Base-by-base conservation (phyloP, 2,329 filamentous ascomycete species). In the Xylariaceae sp. region DNA sequence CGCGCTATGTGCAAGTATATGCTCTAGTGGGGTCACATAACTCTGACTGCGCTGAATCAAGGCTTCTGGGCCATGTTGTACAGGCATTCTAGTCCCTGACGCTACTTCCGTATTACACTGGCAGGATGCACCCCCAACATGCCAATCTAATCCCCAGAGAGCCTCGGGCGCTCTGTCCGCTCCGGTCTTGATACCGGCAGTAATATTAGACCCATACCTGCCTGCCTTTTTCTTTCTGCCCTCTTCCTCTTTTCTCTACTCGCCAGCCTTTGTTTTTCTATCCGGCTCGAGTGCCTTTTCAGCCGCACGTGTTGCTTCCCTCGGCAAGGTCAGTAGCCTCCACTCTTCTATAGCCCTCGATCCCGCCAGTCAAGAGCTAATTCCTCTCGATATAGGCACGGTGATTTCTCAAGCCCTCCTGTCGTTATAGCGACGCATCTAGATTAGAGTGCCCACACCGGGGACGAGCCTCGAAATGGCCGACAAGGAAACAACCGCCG, bases 321-420 rank as follows among this genome's bases (percentile, higher is more conserved):
- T 51, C 49, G 34, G 30, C 50, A 57, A 59, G 54, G 57, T 56
- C 39, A 57, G 57, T 56, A 40, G 19, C 32, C 16, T 36, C 36
- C 32, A 51, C 37, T 52, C 18, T 6, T 2, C 9, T 36, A 5
- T 43, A 29, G 9, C 13, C 3, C 10, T 15, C 32, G 10, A 5
- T 15, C 32, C 32, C 32, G 32, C 9, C 32, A 34, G 32, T 13
- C 29, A 2, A 21, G 26, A 34, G 41, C 51, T 54, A 47, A 55
- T 29, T 30, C 7, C 47, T 18, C 5, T 43, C 4, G 7, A 43
- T 40, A 32, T 19, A 52, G 49, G 50, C 52, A 41, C 30, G 41
- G 29, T 34, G 41, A 30, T 44, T 40, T 19, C 39, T 29, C 30
- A 29, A 34, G 30, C n/a, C 40, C 30, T 44, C 15, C 36, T 29